These are phyloP conservation scores for Blastobotrys arbuscula DNA, from an alignment of 1,139 yeast genomes.

Conservation along the genomic window DNA sequence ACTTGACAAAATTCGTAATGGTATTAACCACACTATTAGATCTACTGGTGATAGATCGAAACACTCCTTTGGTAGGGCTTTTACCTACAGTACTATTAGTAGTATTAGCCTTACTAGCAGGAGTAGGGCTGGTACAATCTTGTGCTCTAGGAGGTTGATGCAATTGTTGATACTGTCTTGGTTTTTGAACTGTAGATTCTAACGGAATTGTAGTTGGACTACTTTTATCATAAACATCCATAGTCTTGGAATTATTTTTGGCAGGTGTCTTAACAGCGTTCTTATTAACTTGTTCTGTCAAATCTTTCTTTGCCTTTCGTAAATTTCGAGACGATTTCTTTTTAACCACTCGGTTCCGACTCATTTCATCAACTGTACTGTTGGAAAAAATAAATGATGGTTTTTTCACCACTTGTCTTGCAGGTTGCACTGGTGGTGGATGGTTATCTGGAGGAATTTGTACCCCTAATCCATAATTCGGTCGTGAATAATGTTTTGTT, in stretches of 20 bases:
- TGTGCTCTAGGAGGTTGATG: not conserved
- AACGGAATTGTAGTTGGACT: slow-evolving; percentile 12
- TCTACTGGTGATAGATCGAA: not conserved
- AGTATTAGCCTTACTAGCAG: not conserved
- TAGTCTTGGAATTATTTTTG: not conserved
- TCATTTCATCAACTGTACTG: slow-evolving; percentile 12
- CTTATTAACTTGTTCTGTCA: slow-evolving; percentile 5
- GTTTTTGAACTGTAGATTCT: slow-evolving; percentile 7
- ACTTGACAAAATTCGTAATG: not conserved
- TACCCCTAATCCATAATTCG: slow-evolving; percentile 13
- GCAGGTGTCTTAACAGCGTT: slow-evolving; percentile 11
- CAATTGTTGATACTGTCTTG: slow-evolving; percentile 9
- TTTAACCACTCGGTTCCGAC: slow-evolving; percentile 8
- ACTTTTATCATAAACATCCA: not conserved
- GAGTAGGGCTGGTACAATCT: slow-evolving; percentile 1
- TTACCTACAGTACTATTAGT: not conserved
- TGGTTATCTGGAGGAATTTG: slow-evolving; percentile 4
- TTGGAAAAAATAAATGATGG: slow-evolving; percentile 12
- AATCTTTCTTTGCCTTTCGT: slow-evolving; percentile 10
- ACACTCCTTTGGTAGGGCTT: slow-evolving; percentile 5
- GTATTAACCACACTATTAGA: slow-evolving; percentile 3
- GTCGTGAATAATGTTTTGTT: slow-evolving; percentile 6
- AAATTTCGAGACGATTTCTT: slow-evolving; percentile 9
- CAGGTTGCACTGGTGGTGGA: slow-evolving; percentile 12
- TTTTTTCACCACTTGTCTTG: slow-evolving; percentile 5